Conservation (phyloP, 164 flowering plant species). For the Macadamia integrifolia region DNA sequence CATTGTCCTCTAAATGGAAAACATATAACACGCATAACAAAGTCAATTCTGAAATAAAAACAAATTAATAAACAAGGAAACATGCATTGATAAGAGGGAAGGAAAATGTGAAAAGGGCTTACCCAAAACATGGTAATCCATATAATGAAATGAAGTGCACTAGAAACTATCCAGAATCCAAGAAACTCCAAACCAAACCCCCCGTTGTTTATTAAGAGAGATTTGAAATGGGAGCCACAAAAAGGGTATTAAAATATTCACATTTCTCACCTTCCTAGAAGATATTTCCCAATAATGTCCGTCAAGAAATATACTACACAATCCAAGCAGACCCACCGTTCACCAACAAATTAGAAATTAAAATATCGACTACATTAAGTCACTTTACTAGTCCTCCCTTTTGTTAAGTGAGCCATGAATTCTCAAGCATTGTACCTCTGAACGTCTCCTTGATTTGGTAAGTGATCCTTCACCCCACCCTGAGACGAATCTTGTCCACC, state of each 20-base stretch:
- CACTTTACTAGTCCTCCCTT: not conserved
- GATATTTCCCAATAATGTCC: not conserved
- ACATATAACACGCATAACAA: too few species aligned
- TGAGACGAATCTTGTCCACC: slow-evolving; percentile 17
- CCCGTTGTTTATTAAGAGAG: too few species aligned
- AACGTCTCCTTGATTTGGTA: not conserved
- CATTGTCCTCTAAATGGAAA: too few species aligned
- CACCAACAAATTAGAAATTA: not conserved
- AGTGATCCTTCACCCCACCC: slow-evolving; percentile 16
- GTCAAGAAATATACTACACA: not conserved
- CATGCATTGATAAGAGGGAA: too few species aligned
- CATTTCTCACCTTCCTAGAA: not conserved
- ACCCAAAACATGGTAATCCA: too few species aligned
- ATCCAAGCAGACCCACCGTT: not conserved
- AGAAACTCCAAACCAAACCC: too few species aligned
- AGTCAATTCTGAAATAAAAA: too few species aligned
- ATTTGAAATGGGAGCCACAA: too few species aligned
- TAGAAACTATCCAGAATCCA: too few species aligned
- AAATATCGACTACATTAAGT: slow-evolving; percentile 5
- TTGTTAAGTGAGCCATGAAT: not conserved
- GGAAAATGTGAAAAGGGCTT: too few species aligned
- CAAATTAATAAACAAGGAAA: too few species aligned
- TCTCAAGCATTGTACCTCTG: not conserved
- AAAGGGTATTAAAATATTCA: not conserved
- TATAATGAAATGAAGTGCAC: too few species aligned